Conservation (phyloP, 1,284 basidiomycete genomes). For the Fomitopsis palustris region DNA sequence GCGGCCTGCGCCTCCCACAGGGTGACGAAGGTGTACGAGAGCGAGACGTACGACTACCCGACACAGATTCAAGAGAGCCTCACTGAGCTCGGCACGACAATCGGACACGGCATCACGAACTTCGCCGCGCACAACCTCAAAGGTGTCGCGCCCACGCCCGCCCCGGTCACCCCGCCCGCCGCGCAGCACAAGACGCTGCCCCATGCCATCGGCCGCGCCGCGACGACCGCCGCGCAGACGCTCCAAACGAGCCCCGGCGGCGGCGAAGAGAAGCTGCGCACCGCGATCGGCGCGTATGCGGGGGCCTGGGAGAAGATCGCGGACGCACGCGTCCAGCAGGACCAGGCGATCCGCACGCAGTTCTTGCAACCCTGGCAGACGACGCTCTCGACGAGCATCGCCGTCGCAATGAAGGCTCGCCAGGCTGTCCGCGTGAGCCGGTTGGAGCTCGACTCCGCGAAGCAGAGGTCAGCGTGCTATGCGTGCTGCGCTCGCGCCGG, state of each 20-base stretch:
- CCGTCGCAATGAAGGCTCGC: constrained; percentile 87
- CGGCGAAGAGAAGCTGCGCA: constrained; percentile 68
- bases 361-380: constrained; percentile 93
- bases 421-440: constrained; percentile 84
- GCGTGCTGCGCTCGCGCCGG: background rate
- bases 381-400: constrained; percentile 77
- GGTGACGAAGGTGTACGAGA: constrained; percentile 84
- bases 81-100: constrained; percentile 65
- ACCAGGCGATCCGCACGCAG: constrained; percentile 65
- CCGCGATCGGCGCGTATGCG: constrained; percentile 78
- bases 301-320: constrained; percentile 87
- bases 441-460: constrained; percentile 58
- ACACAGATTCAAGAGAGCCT: constrained; percentile 75
- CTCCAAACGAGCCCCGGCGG: constrained; percentile 42
- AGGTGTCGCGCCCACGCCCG: constrained; percentile 82
- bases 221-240: constrained; percentile 63
- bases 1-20: constrained; percentile 34
- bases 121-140: constrained; percentile 91
- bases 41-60: constrained; percentile 88
- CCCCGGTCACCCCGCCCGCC: constrained; percentile 52
- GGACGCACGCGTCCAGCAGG: constrained; percentile 82
- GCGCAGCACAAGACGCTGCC: constrained; percentile 90
- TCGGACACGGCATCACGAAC: constrained; percentile 77
- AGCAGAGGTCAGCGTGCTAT: constrained; percentile 45
- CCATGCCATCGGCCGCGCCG: constrained; percentile 87